Percentiles rank a stretch among this genome's conserved stretches.
These are phyloP conservation scores for Eustoma russellianum DNA, from an alignment of 257 asterid genomes.

Conservation along the genomic window DNA sequence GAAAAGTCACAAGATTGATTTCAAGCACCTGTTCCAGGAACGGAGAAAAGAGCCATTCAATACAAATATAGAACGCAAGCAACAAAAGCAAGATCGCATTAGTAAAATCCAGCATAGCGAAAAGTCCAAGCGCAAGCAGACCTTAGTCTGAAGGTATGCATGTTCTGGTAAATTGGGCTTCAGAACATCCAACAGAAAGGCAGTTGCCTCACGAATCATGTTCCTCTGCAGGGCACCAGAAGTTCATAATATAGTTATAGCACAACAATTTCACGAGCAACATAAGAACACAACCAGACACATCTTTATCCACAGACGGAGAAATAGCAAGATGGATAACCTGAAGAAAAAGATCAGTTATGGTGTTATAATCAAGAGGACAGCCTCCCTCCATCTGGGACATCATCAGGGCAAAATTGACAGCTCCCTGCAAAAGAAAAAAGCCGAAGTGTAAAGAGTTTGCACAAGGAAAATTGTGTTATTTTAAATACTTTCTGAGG, in stretches of 20 bases:
- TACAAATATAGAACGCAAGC: not conserved
- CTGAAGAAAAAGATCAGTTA: constrained; percentile 98
- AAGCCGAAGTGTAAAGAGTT: constrained; percentile 1
- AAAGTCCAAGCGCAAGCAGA: constrained; percentile 22
- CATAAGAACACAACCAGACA: not conserved
- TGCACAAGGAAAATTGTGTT: not conserved
- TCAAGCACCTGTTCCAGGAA: constrained; percentile 66
- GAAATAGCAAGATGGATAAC: constrained; percentile 20
- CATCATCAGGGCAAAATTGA: constrained; percentile 99
- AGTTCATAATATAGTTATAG: not conserved
- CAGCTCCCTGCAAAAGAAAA: constrained; percentile 77
- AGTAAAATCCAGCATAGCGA: too few relatives aligned
- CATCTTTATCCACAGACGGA: constrained; percentile 2
- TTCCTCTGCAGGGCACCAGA: constrained; percentile 51
- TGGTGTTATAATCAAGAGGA: constrained; percentile 95
- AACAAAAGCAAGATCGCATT: not conserved
- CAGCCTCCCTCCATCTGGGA: constrained; percentile 99
- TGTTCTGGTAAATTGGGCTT: constrained; percentile 98
- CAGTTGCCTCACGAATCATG: constrained; percentile 99
- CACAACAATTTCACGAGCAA: not conserved
- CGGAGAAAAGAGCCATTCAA: not conserved
- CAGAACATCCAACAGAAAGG: constrained; percentile 92
- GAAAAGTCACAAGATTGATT: constrained; percentile 88
- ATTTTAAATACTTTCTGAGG: too few relatives aligned
- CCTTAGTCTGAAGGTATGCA: constrained; percentile 93